Evolutionary conservation across 2,329 filamentous ascomycete species (phyloP), one percentile per base, ranked within the genome.

Genomic region (Verticillium alfalfae): DNA sequence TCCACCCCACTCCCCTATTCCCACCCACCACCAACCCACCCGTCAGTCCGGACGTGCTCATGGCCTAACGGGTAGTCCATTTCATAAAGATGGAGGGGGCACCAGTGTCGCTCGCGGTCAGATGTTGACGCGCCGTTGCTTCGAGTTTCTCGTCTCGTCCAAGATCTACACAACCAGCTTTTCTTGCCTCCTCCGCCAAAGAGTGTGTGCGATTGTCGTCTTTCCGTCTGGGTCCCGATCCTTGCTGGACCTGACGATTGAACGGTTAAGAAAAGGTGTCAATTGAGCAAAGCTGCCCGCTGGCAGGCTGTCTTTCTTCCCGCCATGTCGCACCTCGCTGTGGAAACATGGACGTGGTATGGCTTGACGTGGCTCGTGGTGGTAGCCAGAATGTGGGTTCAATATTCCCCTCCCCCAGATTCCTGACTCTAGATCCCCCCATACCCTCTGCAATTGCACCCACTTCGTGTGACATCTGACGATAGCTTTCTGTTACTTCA

Each of bases 321-420:
- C 45, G 36, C 45, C 63, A 74, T 74, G 73, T 67, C 71, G 55
- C 64, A 67, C 31, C 67, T 76, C 31, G 63, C 67, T 12, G 70
- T 67, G 34, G 78, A 80, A 69, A 75, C 75, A 66, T 81, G 78
- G 78, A 75, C 70, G 10, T 78, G 79, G 77, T 82, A 79, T 63
- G 70, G 71, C 36, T 57, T 81, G 62, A 75, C 74, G 2, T 71
- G 75, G 66, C 16, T 76, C 37, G 69, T 80, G 39, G 73, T 79
- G 34, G 58, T 71, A 8, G 68, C 70, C 13, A 71, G 79, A 69
- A 72, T 78, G 79, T 81, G 69, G 65, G 74, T 71, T 31, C 36
- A 54, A 38, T 34, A 16, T 34, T 37, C 13, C 45, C 18, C 45
- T 52, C 45, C 45, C 45, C 45, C 45, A 52, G 45, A 52, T 9